Evolutionary conservation across 2,329 filamentous ascomycete genomes (phyloP).

Genomic region (Calonectria honghensis): DNA sequence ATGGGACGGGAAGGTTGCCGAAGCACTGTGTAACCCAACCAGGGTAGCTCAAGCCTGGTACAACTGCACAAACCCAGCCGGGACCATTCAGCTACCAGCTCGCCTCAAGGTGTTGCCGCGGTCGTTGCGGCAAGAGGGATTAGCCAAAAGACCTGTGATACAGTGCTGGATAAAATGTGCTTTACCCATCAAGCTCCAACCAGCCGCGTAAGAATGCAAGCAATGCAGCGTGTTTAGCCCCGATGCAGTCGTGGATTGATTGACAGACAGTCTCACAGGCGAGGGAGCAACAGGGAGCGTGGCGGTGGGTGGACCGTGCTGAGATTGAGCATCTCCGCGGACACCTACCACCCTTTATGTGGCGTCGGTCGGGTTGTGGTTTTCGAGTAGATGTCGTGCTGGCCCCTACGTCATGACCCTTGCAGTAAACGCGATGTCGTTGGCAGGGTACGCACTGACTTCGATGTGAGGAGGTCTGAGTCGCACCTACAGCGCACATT

Average conservation of each 20-base stretch:
- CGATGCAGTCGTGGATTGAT: constrained; percentile 31
- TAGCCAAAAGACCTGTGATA: not conserved
- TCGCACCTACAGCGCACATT: constrained; percentile 8
- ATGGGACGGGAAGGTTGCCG: constrained; percentile 20
- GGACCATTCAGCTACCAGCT: not conserved
- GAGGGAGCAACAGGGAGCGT: not conserved
- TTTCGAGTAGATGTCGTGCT: constrained; percentile 23
- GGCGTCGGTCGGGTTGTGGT: constrained; percentile 33
- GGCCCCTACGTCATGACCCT: constrained; percentile 42
- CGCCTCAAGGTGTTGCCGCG: not conserved
- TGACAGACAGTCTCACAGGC: constrained; percentile 1
- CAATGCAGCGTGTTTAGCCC: constrained; percentile 14
- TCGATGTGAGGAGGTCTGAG: not conserved
- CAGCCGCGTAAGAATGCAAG: constrained; percentile 9
- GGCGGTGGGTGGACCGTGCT: constrained; percentile 34
- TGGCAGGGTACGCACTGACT: constrained; percentile 12
- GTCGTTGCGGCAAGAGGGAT: not conserved
- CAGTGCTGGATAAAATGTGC: not conserved
- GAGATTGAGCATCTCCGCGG: constrained; percentile 44
- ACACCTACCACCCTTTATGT: constrained; percentile 14
- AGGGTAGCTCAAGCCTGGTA: constrained; percentile 2
- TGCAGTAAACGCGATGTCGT: constrained; percentile 28
- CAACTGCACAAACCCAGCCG: not conserved
- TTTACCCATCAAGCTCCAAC: not conserved
- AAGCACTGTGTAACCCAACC: constrained; percentile 21